These are phyloP conservation scores for Kernera saxatilis DNA, from an alignment of 345 rosid species.

Conservation along the genomic window DNA sequence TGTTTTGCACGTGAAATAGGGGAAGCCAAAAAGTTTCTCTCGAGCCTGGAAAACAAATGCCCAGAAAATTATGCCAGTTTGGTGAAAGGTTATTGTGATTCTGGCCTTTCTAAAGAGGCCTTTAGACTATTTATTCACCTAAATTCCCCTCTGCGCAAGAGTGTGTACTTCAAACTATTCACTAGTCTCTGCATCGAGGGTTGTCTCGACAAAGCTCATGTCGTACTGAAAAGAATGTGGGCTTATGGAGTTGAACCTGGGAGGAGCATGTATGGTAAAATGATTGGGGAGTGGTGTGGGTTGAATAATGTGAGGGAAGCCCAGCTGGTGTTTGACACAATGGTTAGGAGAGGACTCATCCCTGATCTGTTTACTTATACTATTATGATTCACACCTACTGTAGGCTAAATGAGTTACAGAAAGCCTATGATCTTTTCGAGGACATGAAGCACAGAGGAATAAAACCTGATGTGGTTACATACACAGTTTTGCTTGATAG, in stretches of 20 bases:
- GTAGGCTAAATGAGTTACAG: constrained; percentile 36
- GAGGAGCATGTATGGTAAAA: constrained; percentile 38
- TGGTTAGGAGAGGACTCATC: constrained; percentile 31
- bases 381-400: constrained; percentile 59
- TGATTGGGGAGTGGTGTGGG: constrained; percentile 43
- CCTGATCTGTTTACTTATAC: constrained; percentile 57
- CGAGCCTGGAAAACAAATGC: constrained; percentile 32
- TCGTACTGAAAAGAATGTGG: constrained; percentile 39
- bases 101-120: constrained; percentile 38
- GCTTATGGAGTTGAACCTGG: constrained; percentile 38
- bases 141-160: constrained; percentile 31
- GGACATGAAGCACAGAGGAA: constrained; percentile 57
- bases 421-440: constrained; percentile 43
- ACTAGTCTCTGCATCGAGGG: constrained; percentile 41
- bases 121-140: constrained; percentile 34
- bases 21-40: constrained; percentile 54
- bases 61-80: constrained; percentile 44
- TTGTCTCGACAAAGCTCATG: constrained; percentile 34
- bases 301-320: constrained; percentile 43
- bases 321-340: constrained; percentile 30
- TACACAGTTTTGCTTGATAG: constrained; percentile 59
- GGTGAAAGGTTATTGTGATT: constrained; percentile 59
- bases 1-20: constrained; percentile 56
- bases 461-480: constrained; percentile 52
- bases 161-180: constrained; percentile 48